Evolutionary conservation across 805 yeast species (phyloP).

Genomic region (Sugiyamaella smithiae): DNA sequence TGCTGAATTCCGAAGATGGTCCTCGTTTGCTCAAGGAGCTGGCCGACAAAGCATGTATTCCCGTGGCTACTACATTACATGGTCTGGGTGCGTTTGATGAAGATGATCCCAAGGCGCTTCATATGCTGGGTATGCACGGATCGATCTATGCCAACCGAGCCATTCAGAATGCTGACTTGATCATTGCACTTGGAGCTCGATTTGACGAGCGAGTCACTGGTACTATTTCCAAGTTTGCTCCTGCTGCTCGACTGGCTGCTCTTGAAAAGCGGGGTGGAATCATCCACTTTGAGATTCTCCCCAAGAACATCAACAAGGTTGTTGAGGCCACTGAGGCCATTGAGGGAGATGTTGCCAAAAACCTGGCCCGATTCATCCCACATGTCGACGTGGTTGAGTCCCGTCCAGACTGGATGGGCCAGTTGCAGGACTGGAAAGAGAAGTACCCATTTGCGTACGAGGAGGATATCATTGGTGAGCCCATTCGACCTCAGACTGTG

Average conservation of each 20-base stretch:
- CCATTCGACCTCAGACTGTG: conserved; percentile 90
- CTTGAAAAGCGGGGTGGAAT: conserved; percentile 90
- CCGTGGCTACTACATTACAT: conserved; percentile 94
- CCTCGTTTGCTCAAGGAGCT: conserved; percentile 76
- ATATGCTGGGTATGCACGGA: conserved; percentile 99
- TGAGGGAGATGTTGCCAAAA: conserved; percentile 90
- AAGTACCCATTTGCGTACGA: conserved; percentile 83
- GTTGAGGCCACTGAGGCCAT: conserved; percentile 91
- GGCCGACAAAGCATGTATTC: conserved; percentile 86
- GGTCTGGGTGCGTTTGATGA: conserved; percentile 95
- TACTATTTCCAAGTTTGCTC: conserved; percentile 82
- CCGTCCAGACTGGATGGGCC: conserved; percentile 77
- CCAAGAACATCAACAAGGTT: conserved; percentile 96
- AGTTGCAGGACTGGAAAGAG: conserved; percentile 76
- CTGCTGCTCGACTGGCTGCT: conserved; percentile 88
- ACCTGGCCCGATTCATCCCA: conserved; percentile 71
- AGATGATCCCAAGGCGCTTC: conserved; percentile 81
- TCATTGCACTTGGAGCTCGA: conserved; percentile 93
- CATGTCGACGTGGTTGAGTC: conserved; percentile 55
- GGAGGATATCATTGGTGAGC: conserved; percentile 50
- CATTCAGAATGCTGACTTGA: conserved; percentile 88
- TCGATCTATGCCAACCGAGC: conserved; percentile 92
- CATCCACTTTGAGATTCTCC: conserved; percentile 90
- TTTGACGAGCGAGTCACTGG: conserved; percentile 98
- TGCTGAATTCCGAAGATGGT: conserved; percentile 74